Conservation (phyloP, 805 yeast species). For the Hermanozyma aechmeae region DNA sequence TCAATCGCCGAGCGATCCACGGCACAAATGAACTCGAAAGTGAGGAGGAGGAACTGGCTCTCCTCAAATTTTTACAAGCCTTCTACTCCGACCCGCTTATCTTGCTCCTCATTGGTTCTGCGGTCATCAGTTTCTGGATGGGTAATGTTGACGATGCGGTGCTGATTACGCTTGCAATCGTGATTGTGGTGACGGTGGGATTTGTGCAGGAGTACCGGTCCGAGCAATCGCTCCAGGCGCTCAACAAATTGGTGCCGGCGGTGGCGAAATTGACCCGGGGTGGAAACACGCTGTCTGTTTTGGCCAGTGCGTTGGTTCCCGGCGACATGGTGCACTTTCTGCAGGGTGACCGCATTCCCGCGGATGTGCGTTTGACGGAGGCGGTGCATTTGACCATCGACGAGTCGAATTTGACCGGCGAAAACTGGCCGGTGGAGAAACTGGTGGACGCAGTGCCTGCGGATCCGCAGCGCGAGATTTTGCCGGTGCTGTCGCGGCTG, state of each 20-base stretch:
- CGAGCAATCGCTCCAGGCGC: slow-evolving; percentile 88
- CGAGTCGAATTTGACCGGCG: slow-evolving; percentile 94
- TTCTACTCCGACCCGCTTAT: slow-evolving; percentile 91
- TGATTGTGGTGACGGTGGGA: slow-evolving; percentile 93
- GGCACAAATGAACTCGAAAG: slow-evolving; percentile 73
- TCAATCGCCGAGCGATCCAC: slow-evolving; percentile 59
- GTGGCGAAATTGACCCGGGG: slow-evolving; percentile 85
- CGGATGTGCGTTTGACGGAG: slow-evolving; percentile 76
- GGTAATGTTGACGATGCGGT: slow-evolving; percentile 96
- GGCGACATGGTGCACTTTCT: slow-evolving; percentile 88
- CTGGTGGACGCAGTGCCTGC: slow-evolving; percentile 21
- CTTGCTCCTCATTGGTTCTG: slow-evolving; percentile 80
- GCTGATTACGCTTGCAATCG: slow-evolving; percentile 84
- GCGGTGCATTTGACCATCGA: slow-evolving; percentile 79
- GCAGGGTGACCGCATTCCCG: slow-evolving; percentile 95
- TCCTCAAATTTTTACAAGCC: slow-evolving; percentile 65
- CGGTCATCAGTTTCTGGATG: slow-evolving; percentile 77
- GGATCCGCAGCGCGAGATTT: slow-evolving; percentile 18
- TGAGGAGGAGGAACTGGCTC: slow-evolving; percentile 70
- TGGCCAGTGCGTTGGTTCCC: slow-evolving; percentile 86
- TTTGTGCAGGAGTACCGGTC: slow-evolving; percentile 95
- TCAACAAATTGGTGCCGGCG: slow-evolving; percentile 92
- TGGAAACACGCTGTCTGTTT: slow-evolving; percentile 66
- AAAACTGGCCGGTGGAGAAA: slow-evolving; percentile 79
- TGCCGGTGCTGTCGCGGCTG: slow-evolving; percentile 59